Base-by-base conservation (phyloP, 2,329 filamentous ascomycete genomes). In the Sporothrix phasma region DNA sequence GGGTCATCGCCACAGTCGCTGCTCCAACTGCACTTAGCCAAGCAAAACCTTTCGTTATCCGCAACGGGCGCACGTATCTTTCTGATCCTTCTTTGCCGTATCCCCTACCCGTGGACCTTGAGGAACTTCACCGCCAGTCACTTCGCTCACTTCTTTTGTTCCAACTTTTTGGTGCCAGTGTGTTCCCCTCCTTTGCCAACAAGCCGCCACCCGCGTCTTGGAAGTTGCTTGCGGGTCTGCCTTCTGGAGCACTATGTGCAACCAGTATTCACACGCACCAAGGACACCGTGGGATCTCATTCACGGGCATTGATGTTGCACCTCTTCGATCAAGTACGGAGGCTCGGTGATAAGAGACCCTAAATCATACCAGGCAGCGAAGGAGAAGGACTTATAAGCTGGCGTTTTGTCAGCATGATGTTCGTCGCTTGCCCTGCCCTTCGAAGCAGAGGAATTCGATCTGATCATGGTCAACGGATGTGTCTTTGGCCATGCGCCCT, bases 381-480 rank as follows among this genome's bases (percentile, higher is more conserved):
- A 87, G 69, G 89, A 90, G 56, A 64, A 63, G 1, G 56, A 53
- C 19, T 19, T 1, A 88, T 96, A 80, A 87, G 89, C 68, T 96
- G 92, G 91, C 85, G 81, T 11, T 97, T 96, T 73, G 84, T 96
- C 89, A 92, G 72, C 91, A 96, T 73, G 92, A 97, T 74, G 76
- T 96, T 67, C 87, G 90, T 65, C 83, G 84, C 66, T 74, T 82
- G 2, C 90, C 90, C 0, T 84, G 92, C 93, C 93, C 0, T 91
- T 96, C 68, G 80, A 85, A 1, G 84, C 90, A 66, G 87, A 82
- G 41, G 87, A 92, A 69, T 97, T 95, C 73, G 91, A 96, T 73
- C 81, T 96, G 46, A 83, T 97, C 70, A 91, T 96, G 80, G 82
- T 90, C 71, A 96, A 96, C n/a, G 74, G 92, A 96, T 72, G 78